Conservation (phyloP, 768 basidiomycete species). For the Cantharellus cinnabarinus region DNA sequence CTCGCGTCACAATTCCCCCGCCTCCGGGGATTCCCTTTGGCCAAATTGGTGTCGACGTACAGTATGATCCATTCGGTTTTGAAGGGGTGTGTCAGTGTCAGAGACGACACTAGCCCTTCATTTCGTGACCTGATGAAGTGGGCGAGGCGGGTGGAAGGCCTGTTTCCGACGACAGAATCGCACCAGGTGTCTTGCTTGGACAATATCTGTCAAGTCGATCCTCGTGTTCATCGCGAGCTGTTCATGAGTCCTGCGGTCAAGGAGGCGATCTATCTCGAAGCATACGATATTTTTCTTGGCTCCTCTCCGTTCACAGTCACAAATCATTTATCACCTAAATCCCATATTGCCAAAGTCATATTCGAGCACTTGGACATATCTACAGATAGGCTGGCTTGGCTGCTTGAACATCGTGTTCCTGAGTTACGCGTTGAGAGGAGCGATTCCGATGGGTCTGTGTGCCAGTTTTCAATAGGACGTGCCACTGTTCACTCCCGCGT, state of each 20-base stretch:
- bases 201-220: no score
- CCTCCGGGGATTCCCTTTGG: constrained; percentile 29
- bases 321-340: constrained; percentile 5
- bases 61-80: constrained; percentile 32
- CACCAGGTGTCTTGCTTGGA: no score
- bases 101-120: constrained; percentile 30
- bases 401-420: constrained; percentile 43
- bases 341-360: constrained; percentile 29
- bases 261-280: constrained; percentile 78
- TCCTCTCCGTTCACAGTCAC: constrained; percentile 16
- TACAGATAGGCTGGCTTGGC: constrained; percentile 47
- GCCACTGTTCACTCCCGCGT: constrained; percentile 29
- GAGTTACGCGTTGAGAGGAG: constrained; percentile 49
- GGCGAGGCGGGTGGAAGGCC: constrained; percentile 45
- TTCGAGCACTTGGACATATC: constrained; percentile 47
- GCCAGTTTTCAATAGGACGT: constrained; percentile 41
- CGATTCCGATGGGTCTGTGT: constrained; percentile 31
- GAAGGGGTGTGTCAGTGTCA: constrained; percentile 6
- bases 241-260: constrained; percentile 57
- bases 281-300: constrained; percentile 83
- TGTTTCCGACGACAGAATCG: constrained; percentile 26
- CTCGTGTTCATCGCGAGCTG: constrained; percentile 13
- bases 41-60: constrained; percentile 51
- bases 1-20: constrained; percentile 43
- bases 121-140: constrained; percentile 69